Conservation (phyloP, 306 rosid genomes). For the Prunus campanulata region DNA sequence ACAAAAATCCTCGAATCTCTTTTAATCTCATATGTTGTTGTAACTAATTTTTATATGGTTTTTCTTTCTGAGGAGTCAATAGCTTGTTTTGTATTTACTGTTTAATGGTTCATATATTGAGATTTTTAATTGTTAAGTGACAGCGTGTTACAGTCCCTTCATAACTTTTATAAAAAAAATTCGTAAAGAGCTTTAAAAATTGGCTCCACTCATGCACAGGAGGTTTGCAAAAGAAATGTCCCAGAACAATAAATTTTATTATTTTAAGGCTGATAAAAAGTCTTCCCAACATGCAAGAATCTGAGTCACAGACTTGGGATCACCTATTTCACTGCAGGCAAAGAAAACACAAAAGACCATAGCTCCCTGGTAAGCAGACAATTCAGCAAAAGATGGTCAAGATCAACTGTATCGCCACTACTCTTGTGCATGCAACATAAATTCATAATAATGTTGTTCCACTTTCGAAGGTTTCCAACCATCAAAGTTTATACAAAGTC, state of each 20-base stretch:
- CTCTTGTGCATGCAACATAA: not conserved
- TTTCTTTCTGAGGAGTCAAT: not conserved
- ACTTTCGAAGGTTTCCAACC: not conserved
- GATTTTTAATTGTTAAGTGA: not conserved
- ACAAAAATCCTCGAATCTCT: not conserved
- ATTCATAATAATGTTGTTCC: not conserved
- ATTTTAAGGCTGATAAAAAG: not conserved
- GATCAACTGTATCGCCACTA: not conserved
- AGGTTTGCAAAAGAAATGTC: not conserved
- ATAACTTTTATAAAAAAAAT: not conserved
- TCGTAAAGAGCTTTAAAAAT: not conserved
- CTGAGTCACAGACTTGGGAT: not conserved
- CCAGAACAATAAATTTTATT: not conserved
- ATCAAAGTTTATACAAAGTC: not conserved
- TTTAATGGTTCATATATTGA: not conserved
- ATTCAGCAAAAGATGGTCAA: not conserved
- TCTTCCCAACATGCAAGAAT: not conserved
- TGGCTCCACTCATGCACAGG: not conserved
- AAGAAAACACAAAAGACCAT: not conserved
- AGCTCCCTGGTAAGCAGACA: not conserved
- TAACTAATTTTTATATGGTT: not conserved
- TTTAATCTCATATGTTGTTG: conserved; percentile 8
- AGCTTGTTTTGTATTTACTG: conserved; percentile 2
- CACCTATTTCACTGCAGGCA: not conserved
- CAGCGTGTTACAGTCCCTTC: not conserved